Percentiles rank a stretch among this genome's conserved stretches.
Conservation (phyloP, 108 stramenopile genomes). For the Ochromonas danica region DNA sequence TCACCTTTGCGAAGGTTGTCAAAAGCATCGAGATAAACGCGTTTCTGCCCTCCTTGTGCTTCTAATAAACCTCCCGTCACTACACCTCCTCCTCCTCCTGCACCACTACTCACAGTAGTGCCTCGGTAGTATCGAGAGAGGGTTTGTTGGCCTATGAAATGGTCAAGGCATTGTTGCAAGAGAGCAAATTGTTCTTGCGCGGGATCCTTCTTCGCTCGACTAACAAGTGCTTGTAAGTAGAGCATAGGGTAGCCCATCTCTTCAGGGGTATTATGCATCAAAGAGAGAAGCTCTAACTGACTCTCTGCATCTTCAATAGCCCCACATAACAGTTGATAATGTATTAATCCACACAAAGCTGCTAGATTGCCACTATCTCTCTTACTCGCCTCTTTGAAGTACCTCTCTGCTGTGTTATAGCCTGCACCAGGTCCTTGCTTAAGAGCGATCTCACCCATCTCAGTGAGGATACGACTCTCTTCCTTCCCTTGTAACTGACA, state of each 20-base stretch:
- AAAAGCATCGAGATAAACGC: neutral
- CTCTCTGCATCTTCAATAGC: conserved; percentile 59
- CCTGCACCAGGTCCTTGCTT: conserved; percentile 49
- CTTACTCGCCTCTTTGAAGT: conserved; percentile 47
- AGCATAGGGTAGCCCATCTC: conserved; percentile 43
- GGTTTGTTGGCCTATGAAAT: conserved; percentile 41
- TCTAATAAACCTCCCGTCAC: conserved; percentile 6
- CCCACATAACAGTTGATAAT: conserved; percentile 55
- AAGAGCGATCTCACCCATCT: conserved; percentile 47
- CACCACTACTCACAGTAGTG: no score
- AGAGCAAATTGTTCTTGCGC: conserved; percentile 42
- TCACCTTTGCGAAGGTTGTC: conserved; percentile 41
- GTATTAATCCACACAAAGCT: conserved; percentile 55
- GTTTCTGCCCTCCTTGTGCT: neutral
- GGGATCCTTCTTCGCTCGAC: conserved; percentile 32
- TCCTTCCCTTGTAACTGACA: no score
- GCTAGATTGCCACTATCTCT: conserved; percentile 51
- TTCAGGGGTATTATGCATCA: conserved; percentile 56
- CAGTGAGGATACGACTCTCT: neutral
- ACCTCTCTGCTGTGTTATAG: conserved; percentile 47
- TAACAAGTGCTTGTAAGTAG: conserved; percentile 56
- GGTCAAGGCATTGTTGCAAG: conserved; percentile 35
- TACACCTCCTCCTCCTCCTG: conserved; percentile 22
- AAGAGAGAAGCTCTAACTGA: conserved; percentile 61
- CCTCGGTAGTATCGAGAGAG: no score